A percentile compares a stretch with the other conserved stretches of the same genome.
Evolutionary conservation across 202 grass and related monocot species (phyloP).

Genomic region (Panicum hallii): DNA sequence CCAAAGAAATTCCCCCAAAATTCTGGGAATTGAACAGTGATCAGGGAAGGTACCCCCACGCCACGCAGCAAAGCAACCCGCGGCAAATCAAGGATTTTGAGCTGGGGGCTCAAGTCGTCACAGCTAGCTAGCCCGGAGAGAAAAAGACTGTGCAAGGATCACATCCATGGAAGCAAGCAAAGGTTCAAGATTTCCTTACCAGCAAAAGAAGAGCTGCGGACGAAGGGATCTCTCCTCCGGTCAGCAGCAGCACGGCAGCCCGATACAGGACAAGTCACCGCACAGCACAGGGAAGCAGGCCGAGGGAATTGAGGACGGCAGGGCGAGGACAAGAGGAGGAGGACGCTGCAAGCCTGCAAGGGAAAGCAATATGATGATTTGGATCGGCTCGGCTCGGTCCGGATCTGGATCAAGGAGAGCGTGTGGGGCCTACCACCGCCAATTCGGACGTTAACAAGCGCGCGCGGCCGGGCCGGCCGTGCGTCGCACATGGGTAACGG

Average conservation of each 20-base stretch:
- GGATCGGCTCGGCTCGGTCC: neutral
- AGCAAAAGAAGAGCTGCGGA: neutral
- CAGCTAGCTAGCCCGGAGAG: neutral
- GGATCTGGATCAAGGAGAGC: slow-evolving; percentile 5
- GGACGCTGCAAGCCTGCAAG: too few relatives aligned
- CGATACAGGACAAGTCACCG: neutral
- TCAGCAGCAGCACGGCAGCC: neutral
- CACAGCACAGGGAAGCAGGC: neutral
- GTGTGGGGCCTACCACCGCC: neutral
- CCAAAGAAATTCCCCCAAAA: neutral
- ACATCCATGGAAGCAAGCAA: neutral
- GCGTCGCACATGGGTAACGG: neutral
- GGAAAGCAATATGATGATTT: neutral
- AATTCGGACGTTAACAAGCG: neutral
- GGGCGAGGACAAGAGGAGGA: too few relatives aligned
- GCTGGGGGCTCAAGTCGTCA: neutral
- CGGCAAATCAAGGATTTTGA: neutral
- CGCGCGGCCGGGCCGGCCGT: neutral
- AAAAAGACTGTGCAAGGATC: neutral
- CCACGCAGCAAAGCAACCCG: neutral
- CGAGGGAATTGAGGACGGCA: neutral
- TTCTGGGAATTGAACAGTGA: neutral
- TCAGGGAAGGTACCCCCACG: neutral
- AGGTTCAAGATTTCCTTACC: neutral
- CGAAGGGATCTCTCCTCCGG: neutral